A percentile compares a stretch with the other conserved stretches of the same genome.
Conservation (phyloP, 345 rosid species). For the Garcia nutans region DNA sequence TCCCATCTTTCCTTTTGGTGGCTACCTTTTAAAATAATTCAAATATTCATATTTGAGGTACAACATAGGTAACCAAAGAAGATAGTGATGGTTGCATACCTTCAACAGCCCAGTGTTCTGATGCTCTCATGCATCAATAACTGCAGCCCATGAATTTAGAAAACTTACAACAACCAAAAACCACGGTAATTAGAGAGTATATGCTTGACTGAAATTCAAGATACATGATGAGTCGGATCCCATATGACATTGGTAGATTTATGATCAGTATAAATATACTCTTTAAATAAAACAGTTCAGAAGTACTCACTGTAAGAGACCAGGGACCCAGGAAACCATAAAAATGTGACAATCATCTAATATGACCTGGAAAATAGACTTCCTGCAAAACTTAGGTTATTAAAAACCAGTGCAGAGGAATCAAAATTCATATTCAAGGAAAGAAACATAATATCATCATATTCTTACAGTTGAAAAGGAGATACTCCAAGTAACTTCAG, state of each 20-base stretch:
- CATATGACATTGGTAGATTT: background rate
- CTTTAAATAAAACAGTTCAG: background rate
- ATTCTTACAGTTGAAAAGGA: conserved; percentile 38
- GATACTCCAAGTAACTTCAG: conserved; percentile 39
- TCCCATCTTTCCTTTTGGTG: background rate
- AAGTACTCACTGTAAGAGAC: conserved; percentile 21
- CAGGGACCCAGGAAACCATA: conserved; percentile 27
- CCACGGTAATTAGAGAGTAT: conserved; percentile 17
- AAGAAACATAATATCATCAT: background rate
- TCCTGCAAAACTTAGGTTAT: conserved; percentile 29
- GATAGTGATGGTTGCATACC: conserved; percentile 26
- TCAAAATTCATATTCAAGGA: background rate
- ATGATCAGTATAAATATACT: background rate
- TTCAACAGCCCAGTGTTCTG: conserved; percentile 29
- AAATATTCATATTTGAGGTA: background rate
- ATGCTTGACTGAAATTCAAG: conserved; percentile 29
- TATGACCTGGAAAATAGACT: conserved; percentile 24
- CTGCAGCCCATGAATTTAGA: conserved; percentile 35
- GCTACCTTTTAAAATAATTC: background rate
- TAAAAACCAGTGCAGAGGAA: background rate
- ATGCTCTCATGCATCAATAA: conserved; percentile 18
- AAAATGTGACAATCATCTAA: conserved; percentile 24
- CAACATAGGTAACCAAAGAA: background rate
- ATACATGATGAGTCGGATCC: conserved; percentile 10
- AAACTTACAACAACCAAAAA: conserved; percentile 22